A percentile compares a stretch with the other conserved stretches of the same genome.
Conservation (phyloP, 192 early-diverging fungal species). For the Rhizophagus sp. region DNA sequence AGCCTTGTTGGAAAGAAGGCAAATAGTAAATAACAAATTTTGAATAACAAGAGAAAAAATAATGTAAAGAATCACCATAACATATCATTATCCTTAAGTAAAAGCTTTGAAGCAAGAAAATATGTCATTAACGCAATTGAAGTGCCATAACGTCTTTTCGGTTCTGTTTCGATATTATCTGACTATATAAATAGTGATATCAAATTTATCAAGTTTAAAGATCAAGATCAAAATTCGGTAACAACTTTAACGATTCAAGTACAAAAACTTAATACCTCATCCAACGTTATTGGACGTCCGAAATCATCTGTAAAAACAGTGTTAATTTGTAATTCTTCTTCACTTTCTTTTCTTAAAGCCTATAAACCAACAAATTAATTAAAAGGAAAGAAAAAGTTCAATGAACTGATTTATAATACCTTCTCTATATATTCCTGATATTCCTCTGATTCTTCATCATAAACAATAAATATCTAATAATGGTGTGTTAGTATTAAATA, state of each 20-base stretch:
- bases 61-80: conserved; percentile 9
- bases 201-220: no score
- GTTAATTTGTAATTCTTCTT: background rate
- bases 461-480: conserved; percentile 10
- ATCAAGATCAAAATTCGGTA: no score
- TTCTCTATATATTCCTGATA: background rate
- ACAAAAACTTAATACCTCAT: background rate
- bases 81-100: conserved; percentile 1
- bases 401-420: background rate
- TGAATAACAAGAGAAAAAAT: background rate
- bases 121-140: conserved; percentile 8
- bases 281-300: background rate
- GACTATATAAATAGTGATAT: background rate
- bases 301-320: background rate
- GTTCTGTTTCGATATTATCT: background rate
- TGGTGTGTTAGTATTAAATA: background rate
- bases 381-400: background rate
- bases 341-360: background rate
- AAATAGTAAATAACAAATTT: background rate
- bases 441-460: background rate
- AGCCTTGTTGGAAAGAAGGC: background rate
- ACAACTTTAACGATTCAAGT: no score
- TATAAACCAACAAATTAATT: background rate
- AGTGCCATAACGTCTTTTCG: background rate
- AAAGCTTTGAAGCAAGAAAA: background rate